Base-by-base conservation (phyloP, 2,329 filamentous ascomycete genomes). In the Geosmithia putterillii region DNA sequence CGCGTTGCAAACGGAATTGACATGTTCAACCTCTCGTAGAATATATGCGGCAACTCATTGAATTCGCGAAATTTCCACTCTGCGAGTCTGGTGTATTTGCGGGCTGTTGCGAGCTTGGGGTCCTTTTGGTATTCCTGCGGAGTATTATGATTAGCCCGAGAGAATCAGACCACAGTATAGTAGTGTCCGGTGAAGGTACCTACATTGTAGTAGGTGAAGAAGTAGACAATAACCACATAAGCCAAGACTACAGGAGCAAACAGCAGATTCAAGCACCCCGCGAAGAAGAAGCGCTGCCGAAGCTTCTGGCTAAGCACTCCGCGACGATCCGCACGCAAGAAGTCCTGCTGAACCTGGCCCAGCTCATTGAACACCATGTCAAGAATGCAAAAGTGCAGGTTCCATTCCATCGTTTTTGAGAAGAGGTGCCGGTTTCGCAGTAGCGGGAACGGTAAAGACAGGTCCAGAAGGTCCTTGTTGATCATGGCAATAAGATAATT, bases 41-140 rank as follows among this genome's bases (percentile, higher is more conserved):
- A 98, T 2, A 96, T 72, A 60, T 98, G 92, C 45, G 83, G 83
- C 1, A 98, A 72, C 60, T 98, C 92, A 55, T 98, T 98, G 71
- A 96, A 98, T 59, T 96, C 90, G 40, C 92, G 82, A 49, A 98
- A 95, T 55, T 95, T 96, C 92, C 92, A 98, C 58, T 95, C 85
- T 0, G 92, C 92, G 42, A 95, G 75, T 1, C 88, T 86, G 0
- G 90, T 96, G 57, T 95, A 98, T 50, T 88, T 82, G 36, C 92
- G 80, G 15, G 62, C 60, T 8, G 87, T 83, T n/a, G 86, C 84
- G 34, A 95, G 76, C 48, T 88, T 81, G 1, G 86, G 90, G 48
- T 95, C 94, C 56, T 89, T 94, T 62, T 95, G 88, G 57, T 94
- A 95, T 67, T 98, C 90, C 83, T 87, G 47, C 3, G 25, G 9